phyloP scores from a whole-genome alignment of 495 filamentous ascomycete genomes.

The Aspergillus avenaceus region DNA sequence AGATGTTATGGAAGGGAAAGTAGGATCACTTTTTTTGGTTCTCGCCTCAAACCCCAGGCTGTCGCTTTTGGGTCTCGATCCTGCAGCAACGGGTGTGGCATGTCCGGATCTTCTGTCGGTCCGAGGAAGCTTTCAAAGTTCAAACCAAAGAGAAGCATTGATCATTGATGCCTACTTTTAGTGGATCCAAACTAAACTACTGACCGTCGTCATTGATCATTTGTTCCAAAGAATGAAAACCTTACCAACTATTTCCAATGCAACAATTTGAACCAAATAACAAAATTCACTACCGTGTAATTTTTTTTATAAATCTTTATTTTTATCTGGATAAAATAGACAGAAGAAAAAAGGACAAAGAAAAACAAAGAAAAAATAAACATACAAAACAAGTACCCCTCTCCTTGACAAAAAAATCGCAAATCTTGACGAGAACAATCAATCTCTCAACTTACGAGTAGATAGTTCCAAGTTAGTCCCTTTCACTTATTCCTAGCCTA shows the following conservation, averaged over 20 bases:
- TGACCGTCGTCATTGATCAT: not conserved
- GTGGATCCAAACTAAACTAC: not conserved
- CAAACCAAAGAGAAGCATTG: too few relatives aligned
- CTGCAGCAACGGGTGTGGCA: slow-evolving; percentile 15
- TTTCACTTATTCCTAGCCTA: not conserved
- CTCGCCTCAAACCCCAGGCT: slow-evolving; percentile 12
- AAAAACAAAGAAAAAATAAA: not conserved
- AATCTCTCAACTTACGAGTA: too few relatives aligned
- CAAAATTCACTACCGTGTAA: too few relatives aligned
- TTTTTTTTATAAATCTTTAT: not conserved
- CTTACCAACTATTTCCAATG: too few relatives aligned
- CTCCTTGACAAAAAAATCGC: too few relatives aligned
- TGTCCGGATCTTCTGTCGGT: slow-evolving; percentile 18
- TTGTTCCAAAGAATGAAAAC: too few relatives aligned
- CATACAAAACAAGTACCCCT: too few relatives aligned
- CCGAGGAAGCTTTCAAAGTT: slow-evolving; percentile 11
- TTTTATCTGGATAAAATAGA: too few relatives aligned
- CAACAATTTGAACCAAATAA: too few relatives aligned
- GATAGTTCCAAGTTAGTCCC: too few relatives aligned
- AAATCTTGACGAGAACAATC: too few relatives aligned
- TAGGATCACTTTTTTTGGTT: slow-evolving; percentile 2
- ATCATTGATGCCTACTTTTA: not conserved
- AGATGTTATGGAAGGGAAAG: not conserved
- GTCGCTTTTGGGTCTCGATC: slow-evolving; percentile 21
- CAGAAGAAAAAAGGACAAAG: not conserved